Evolutionary conservation across 306 rosid genomes (phyloP).

Genomic region (Betula pendula): DNA sequence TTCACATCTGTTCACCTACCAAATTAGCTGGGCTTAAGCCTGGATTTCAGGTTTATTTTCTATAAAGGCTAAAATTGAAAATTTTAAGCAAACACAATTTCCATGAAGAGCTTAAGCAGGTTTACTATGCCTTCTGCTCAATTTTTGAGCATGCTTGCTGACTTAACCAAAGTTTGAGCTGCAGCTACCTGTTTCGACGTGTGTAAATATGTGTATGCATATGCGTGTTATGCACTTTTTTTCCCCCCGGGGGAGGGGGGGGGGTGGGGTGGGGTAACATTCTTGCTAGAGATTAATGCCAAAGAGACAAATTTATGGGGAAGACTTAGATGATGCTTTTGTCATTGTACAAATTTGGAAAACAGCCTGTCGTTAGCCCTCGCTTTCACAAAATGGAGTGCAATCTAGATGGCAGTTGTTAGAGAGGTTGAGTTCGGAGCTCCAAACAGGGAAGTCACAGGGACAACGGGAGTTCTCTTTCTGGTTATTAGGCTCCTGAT

Average conservation of each 20-base stretch:
- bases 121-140: neutral
- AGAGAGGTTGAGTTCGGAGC: too few relatives aligned
- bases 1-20: neutral
- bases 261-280: neutral
- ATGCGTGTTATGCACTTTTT: neutral
- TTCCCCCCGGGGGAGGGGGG: too few relatives aligned
- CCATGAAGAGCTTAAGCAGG: neutral
- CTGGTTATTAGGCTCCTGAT: neutral
- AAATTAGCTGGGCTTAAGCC: neutral
- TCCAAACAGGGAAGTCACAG: neutral
- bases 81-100: neutral
- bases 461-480: neutral
- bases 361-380: too few relatives aligned
- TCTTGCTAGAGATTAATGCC: neutral
- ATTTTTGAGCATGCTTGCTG: neutral
- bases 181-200: too few relatives aligned
- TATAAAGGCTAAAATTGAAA: conserved; percentile 1
- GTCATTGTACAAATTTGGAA: too few relatives aligned
- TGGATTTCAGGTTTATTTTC: neutral
- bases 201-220: too few relatives aligned
- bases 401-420: too few relatives aligned
- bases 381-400: too few relatives aligned
- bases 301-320: too few relatives aligned
- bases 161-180: neutral
- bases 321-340: too few relatives aligned